Evolutionary conservation across 1,284 basidiomycete genomes (phyloP).

Genomic region (Ustilago bromivora): DNA sequence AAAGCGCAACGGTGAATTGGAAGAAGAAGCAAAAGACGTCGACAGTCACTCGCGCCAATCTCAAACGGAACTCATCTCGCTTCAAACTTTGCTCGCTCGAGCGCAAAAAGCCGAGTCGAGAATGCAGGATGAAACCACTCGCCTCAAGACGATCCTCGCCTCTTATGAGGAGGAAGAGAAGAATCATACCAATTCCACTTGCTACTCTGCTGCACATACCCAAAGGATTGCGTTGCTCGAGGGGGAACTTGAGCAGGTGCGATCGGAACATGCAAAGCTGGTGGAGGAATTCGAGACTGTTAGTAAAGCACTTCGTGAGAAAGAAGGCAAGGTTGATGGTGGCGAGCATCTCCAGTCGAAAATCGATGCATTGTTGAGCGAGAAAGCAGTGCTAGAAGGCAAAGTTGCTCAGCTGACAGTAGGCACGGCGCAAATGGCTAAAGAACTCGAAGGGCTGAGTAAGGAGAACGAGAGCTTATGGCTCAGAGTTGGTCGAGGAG

Average conservation of each 20-base stretch:
- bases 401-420: conserved; percentile 55
- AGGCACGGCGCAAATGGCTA: conserved; percentile 41
- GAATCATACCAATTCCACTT: conserved; percentile 36
- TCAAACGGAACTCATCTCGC: conserved; percentile 55
- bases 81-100: conserved; percentile 47
- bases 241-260: conserved; percentile 36
- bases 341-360: conserved; percentile 9
- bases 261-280: conserved; percentile 18
- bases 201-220: conserved; percentile 61
- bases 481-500: conserved; percentile 74
- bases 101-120: conserved; percentile 19
- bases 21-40: conserved; percentile 50
- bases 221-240: conserved; percentile 63
- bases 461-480: conserved; percentile 80
- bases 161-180: conserved; percentile 59
- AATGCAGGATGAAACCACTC: conserved; percentile 45
- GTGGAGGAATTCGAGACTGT: conserved; percentile 18
- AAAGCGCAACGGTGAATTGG: conserved; percentile 34
- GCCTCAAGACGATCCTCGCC: conserved; percentile 51
- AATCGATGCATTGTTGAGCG: background rate
- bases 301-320: conserved; percentile 8
- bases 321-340: conserved; percentile 21
- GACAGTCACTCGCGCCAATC: conserved; percentile 52
- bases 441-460: conserved; percentile 76
- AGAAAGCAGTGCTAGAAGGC: conserved; percentile 45